Evolutionary conservation across 2,329 filamentous ascomycete species (phyloP).

Genomic region (Exophiala viscosa): DNA sequence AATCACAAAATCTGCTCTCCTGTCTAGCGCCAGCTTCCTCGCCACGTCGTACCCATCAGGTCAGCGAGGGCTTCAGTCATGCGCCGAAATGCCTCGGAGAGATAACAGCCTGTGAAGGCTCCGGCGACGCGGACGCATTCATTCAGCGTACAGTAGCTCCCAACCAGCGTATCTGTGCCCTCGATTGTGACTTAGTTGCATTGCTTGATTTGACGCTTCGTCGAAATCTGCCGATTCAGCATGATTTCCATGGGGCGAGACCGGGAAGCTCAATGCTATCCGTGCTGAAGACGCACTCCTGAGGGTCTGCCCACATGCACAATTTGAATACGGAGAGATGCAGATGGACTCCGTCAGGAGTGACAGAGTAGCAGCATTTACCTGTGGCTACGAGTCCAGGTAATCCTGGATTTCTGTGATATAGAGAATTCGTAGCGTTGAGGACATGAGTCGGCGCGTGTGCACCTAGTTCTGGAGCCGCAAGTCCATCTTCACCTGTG

Average conservation of each 20-base stretch:
- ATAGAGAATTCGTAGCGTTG: slow-evolving; percentile 52
- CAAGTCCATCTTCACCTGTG: slow-evolving; percentile 44
- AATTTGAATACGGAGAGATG: slow-evolving; percentile 50
- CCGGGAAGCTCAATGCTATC: slow-evolving; percentile 55
- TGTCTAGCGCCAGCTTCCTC: slow-evolving; percentile 45
- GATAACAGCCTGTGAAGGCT: slow-evolving; percentile 43
- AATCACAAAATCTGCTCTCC: slow-evolving; percentile 49
- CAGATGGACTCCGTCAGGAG: slow-evolving; percentile 53
- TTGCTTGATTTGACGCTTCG: slow-evolving; percentile 47
- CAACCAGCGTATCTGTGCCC: slow-evolving; percentile 53
- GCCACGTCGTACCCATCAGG: slow-evolving; percentile 47
- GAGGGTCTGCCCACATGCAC: slow-evolving; percentile 46
- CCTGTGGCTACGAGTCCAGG: slow-evolving; percentile 40
- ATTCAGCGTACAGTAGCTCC: slow-evolving; percentile 50
- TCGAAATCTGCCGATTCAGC: slow-evolving; percentile 52
- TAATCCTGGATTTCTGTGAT: slow-evolving; percentile 51
- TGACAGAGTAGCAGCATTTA: slow-evolving; percentile 50
- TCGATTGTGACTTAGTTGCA: slow-evolving; percentile 50
- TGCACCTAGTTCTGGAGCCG: slow-evolving; percentile 48
- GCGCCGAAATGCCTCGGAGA: slow-evolving; percentile 48
- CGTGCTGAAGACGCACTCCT: slow-evolving; percentile 50
- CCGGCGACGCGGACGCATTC: slow-evolving; percentile 47
- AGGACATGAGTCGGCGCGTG: slow-evolving; percentile 53
- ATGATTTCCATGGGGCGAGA: slow-evolving; percentile 49
- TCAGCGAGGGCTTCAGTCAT: slow-evolving; percentile 50